Evolutionary conservation across 176 grass and related monocot genomes (phyloP), one percentile per base, ranked within the genome.

Genomic region (Avena atlantica): DNA sequence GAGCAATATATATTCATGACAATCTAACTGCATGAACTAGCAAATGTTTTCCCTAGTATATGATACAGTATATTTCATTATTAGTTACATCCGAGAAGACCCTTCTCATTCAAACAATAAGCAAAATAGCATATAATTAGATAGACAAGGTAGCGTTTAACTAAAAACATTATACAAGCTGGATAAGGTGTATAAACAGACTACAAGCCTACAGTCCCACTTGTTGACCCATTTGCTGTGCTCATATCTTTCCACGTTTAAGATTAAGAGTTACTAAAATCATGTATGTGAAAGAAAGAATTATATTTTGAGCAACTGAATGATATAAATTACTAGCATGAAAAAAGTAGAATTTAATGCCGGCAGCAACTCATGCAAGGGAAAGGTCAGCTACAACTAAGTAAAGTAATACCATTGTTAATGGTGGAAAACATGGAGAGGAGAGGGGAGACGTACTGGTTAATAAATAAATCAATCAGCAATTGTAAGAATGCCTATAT

Each of bases 361-460:
- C 14, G 9, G 16, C 14, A 5, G 16, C 40, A 81, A 74, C 19
- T 74, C 34, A 44, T 79, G 49, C n/a, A 87, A 50, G 17, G 45
- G 2, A 19, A 65, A 37, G 50, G 20, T n/a, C 51, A 13, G 58
- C 57, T 87, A 55, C 16, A 21, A 66, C 44, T 21, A 66, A 44
- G 14, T 63, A 84, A 65, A 42, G 13, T 64, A 84, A 10, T 74
- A 64, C 44, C 48, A 53, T 29, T 81, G 51, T 53, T 70, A 36
- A 67, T 81, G 45, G 12, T 11, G 63, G 21, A 68, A 67, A 51
- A 29, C 37, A 57, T 20, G 55, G 55, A 57, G 17, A 57, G 52
- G 13, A 12, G 3, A 68, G 57, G 74, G 25, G 50, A 8, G 58
- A 13, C 79, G 19, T 83, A 93, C 91, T 82, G 58, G 59, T 86